These are phyloP conservation scores for Mallotus japonicus DNA, from an alignment of 441 rosid genomes.

Conservation along the genomic window DNA sequence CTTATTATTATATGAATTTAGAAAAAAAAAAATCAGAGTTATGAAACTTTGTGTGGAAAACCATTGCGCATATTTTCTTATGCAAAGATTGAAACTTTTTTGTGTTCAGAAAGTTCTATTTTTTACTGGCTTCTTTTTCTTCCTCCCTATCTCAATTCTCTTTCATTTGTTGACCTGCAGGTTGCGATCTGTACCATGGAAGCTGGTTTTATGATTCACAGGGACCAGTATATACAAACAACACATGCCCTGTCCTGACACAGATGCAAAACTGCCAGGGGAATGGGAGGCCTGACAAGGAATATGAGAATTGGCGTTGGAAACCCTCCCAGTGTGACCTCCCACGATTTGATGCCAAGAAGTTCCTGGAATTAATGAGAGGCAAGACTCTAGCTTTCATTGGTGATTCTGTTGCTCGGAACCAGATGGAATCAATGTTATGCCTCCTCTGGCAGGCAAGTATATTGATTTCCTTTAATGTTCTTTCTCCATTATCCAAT, in stretches of 20 bases:
- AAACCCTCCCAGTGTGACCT: constrained; percentile 80
- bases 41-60: neutral
- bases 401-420: constrained; percentile 95
- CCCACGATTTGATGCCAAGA: constrained; percentile 82
- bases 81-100: neutral
- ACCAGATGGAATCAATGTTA: constrained; percentile 94
- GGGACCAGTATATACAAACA: constrained; percentile 85
- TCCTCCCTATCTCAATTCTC: neutral
- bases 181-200: constrained; percentile 82
- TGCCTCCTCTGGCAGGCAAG: constrained; percentile 99
- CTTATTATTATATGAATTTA: neutral
- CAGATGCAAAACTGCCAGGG: constrained; percentile 99
- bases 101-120: neutral
- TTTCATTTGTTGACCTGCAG: constrained; percentile 35
- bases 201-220: constrained; percentile 76
- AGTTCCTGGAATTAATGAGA: constrained; percentile 86
- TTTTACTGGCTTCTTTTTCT: neutral
- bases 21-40: neutral
- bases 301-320: constrained; percentile 96
- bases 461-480: constrained; percentile 6
- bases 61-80: neutral
- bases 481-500: neutral
- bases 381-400: constrained; percentile 89
- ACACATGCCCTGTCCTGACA: constrained; percentile 77
- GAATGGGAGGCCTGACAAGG: constrained; percentile 90